Evolutionary conservation across 2,329 filamentous ascomycete genomes (phyloP), one percentile per base, ranked within the genome.

Genomic region (Aspergillus fischeri): DNA sequence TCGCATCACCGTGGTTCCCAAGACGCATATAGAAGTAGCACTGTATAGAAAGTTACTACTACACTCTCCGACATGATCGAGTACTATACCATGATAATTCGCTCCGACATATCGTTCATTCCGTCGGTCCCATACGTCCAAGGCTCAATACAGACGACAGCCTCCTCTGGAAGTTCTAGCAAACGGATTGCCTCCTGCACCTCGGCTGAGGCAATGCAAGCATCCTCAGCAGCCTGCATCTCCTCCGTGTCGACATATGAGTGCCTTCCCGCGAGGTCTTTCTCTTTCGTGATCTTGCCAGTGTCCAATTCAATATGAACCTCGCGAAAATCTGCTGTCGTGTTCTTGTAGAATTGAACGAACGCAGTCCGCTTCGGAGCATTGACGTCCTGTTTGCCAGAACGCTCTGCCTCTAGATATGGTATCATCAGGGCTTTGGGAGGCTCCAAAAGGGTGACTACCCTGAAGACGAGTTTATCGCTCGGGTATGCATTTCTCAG

Each of bases 71-170:
- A 9, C 3, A 4, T 10, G 9, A 14, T 1, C 2, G 28, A 17
- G 49, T 14, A 55, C 24, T n/a, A 10, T 61, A 80, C 80, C 80
- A 82, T 83, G 0, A 75, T 78, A n/a, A 77, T 72, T n/a, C 79
- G 70, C 53, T 77, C 61, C 0, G 61, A 61, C 62, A 68, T 81
- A 49, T 83, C 79, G 50, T 79, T 79, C 71, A 80, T 76, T 0
- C 81, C 81, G 64, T 84, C 66, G 3, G 65, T 64, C 2, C 61
- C 81, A 66, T 84, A 85, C 1, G 81, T 76, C 82, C 82, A 85
- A 0, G 82, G 76, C 61, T 85, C 82, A 41, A 82, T 75, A 3
- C 79, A 72, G 1, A 82, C 78, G 0, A 69, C 72, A 0, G 78
- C 73, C 1, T 72, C 77, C 4, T 70, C 60, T 0, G 82, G 81